Base-by-base conservation (phyloP, 176 grass and related monocot genomes). In the Zoysia japonica region DNA sequence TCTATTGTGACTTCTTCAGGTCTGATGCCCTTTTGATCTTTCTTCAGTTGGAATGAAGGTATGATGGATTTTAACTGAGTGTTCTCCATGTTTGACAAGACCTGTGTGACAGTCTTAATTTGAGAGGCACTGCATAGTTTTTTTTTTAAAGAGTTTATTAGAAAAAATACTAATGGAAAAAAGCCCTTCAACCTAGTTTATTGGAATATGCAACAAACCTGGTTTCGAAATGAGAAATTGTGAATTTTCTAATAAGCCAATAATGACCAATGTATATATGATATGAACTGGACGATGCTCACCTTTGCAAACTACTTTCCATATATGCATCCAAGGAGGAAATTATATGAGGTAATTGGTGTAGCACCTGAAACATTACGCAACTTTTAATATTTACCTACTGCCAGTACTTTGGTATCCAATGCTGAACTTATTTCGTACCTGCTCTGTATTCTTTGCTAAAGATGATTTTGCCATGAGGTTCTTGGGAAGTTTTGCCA, bases 311-410 rank as follows among this genome's bases (percentile, higher is more conserved):
- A 78, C 85, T 90, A 80, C 67, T 83, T 20, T 98, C 95, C 80
- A 89, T 94, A 75, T 92, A 92, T 46, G 87, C 89, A 92, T 98
- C 95, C 83, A 98, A 81, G 16, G 89, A 94, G 72, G 92, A 94
- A 85, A 98, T 89, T 61, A 98, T 88, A 70, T 64, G 75, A 61
- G 95, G 95, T 56, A 98, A 70, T 17, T 94, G 89, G 41, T 97
- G 89, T 48, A 85, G 48, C 38, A 88, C 87, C 87, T 88, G 76
- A 43, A 80, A 53, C 40, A 80, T 9, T 43, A 45, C 17, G 80
- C 0, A 65, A 3, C 80, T 50, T 17, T 88, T 75, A 75, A n/a
- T 14, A 69, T 12, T 8, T 70, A 70, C 5, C 36, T 20, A 54
- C 2, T 5, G 10, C 9, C 48, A 80, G 47, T 42, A 66, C 12